Evolutionary conservation across 2,329 filamentous ascomycete species (phyloP), one percentile per base, ranked within the genome.

Genomic region (Fusarium mangiferae): DNA sequence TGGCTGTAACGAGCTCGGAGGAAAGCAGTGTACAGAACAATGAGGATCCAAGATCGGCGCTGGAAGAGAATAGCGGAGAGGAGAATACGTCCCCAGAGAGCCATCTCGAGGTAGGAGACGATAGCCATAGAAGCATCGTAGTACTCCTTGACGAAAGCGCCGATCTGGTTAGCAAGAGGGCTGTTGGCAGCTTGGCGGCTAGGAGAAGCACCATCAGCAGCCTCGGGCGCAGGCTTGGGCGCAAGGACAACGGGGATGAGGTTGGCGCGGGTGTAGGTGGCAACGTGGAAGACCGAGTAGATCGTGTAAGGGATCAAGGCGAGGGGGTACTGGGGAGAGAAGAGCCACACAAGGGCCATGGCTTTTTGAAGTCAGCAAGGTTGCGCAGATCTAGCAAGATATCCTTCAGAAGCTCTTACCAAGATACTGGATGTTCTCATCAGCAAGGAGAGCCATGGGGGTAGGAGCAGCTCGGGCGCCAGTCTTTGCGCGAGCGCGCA

Each of bases 381-480:
- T 39, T 49, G 33, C 26, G 22, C 22, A 30, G 39, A 45, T 26
- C 13, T 17, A 39, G 33, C 15, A 24, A 44, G 42, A 38, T 30
- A 46, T 62, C 30, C 30, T 10, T 13, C 18, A 9, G 48, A 24
- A 52, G 35, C 46, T 76, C 94, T 82, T 89, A 98, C 96, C 87
- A 70, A 99, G 89, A 82, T 99, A 99, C 85, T 98, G 96, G 59
- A 99, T 94, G 84, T 99, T 99, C 89, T 99, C 96, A 82, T 99
- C 96, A 18, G 90, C 87, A 64, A 92, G 87, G 75, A 98, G 86
- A 70, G 91, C 89, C 67, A 96, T 62, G 55, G 88, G 83, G 66
- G 93, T 90, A 58, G 82, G 81, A 44, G 84, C 90, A 78, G 91
- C 83, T 81, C 86, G 91, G 70, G 87, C 90, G 74, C 92, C 92